A percentile compares a stretch with the other conserved stretches of the same genome.
phyloP scores from a whole-genome alignment of 805 yeast genomes.

The Ogataea corticis region DNA sequence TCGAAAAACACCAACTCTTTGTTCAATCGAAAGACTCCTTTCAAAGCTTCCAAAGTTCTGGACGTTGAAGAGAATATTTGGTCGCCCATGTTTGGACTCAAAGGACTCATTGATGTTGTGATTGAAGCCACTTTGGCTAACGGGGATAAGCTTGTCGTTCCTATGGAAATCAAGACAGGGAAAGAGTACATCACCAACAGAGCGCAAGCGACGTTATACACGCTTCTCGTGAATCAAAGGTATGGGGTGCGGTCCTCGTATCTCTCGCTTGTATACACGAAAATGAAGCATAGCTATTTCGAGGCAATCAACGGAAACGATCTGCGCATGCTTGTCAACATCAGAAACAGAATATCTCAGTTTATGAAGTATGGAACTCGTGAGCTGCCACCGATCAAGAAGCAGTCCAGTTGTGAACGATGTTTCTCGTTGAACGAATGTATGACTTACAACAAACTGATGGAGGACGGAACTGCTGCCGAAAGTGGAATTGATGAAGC shows the following conservation, averaged over 20 bases:
- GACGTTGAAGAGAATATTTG: conserved; percentile 90
- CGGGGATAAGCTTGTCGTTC: conserved; percentile 58
- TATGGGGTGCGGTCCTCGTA: conserved; percentile 68
- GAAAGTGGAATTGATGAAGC: conserved; percentile 53
- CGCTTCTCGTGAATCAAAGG: conserved; percentile 74
- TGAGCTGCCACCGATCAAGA: conserved; percentile 54
- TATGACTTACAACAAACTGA: conserved; percentile 61
- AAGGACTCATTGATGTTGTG: conserved; percentile 90
- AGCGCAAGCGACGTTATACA: conserved; percentile 84
- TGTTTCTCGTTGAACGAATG: conserved; percentile 61
- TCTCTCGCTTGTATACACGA: conserved; percentile 74
- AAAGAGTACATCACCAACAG: conserved; percentile 64
- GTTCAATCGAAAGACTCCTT: conserved; percentile 32
- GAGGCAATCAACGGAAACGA: conserved; percentile 53
- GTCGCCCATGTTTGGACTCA: conserved; percentile 87
- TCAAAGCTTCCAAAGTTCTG: conserved; percentile 62
- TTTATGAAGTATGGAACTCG: conserved; percentile 52
- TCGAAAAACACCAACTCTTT: conserved; percentile 1
- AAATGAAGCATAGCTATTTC: conserved; percentile 45
- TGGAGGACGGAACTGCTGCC: conserved; percentile 58
- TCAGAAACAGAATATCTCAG: conserved; percentile 69
- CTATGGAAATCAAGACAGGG: conserved; percentile 92
- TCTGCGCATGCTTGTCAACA: conserved; percentile 64
- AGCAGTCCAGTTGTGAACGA: conserved; percentile 56
- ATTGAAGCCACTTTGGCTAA: conserved; percentile 54